Evolutionary conservation across 1,284 basidiomycete species (phyloP), one percentile per base, ranked within the genome.

Genomic region (Leccinum subspadiceum): DNA sequence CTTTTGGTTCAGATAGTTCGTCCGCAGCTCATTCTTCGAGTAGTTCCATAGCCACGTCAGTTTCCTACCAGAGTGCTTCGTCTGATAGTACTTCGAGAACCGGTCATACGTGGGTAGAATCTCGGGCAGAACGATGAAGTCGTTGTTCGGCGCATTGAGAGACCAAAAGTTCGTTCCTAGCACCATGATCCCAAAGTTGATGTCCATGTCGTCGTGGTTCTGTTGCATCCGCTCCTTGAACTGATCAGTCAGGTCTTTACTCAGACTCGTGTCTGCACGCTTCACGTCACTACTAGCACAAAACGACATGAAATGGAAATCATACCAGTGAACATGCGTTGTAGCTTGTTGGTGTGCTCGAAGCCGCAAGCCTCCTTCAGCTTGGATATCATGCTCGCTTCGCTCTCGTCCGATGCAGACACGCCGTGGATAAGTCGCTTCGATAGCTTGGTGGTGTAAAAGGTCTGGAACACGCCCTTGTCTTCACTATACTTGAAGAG

Each of bases 401-500:
- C 97, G 24, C 90, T 91, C 78, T 99, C 97, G 70, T 98, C 96
- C 3, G 96, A 98, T 5, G 95, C 94, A 20, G 95, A 98, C 20
- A 92, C 86, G 37, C 88, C 89, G 68, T 94, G 90, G 65, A 99
- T 96, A 37, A 99, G 86, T 66, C 97, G 94, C 72, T 93, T 93
- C 51, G 95, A 96, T 20, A 99, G 81, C 79, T 96, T 96, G 68
- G 94, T 98, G 50, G 93, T 93, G 80, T 99, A 99, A 83, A 98
- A 99, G 51, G 93, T 94, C 74, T 98, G 96, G 89, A 99, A 99
- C 10, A 99, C 95, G 70, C 99, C 97, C 81, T 98, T 98, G 80
- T 99, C 97, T 75, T 98, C 95, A 67, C 99, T 90, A 75, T 98
- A 99, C 77, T 98, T 98, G 90, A 99, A 99, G 55, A 99, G 81